A percentile compares a stretch with the other conserved stretches of the same genome.
phyloP scores from a whole-genome alignment of 2,329 filamentous ascomycete species.

The Curvularia verruculosa region DNA sequence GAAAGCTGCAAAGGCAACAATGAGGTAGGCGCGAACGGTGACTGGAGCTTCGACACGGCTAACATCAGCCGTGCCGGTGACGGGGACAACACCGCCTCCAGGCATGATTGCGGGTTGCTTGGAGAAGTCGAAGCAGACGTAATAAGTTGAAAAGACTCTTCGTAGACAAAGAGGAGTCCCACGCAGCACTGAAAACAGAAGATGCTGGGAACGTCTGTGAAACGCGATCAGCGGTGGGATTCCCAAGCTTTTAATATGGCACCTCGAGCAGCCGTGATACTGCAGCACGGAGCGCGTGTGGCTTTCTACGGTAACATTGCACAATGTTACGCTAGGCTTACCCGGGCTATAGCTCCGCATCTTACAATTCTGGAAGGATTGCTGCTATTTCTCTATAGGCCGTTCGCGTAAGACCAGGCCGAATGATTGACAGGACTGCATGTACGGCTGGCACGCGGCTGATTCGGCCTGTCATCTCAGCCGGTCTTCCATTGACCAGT shows the following conservation, averaged over 20 bases:
- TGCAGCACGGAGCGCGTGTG: conserved; percentile 37
- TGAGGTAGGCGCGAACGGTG: conserved; percentile 55
- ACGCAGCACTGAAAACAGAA: conserved; percentile 26
- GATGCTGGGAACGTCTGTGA: conserved; percentile 35
- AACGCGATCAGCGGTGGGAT: conserved; percentile 23
- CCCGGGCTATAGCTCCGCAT: conserved; percentile 38
- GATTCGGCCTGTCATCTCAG: conserved; percentile 15
- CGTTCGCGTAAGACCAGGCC: conserved; percentile 15
- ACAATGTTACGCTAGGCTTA: conserved; percentile 30
- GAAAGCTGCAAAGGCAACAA: conserved; percentile 58
- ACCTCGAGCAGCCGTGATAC: conserved; percentile 37
- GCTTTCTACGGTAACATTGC: conserved; percentile 47
- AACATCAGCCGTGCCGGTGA: conserved; percentile 56
- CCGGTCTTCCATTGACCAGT: conserved; percentile 1
- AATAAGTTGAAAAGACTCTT: conserved; percentile 21
- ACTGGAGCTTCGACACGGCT: conserved; percentile 61
- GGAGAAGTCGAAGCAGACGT: conserved; percentile 13
- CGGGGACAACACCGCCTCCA: conserved; percentile 44
- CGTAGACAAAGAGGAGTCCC: conserved; percentile 29
- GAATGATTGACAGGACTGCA: conserved; percentile 15
- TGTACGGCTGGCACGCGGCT: conserved; percentile 20
- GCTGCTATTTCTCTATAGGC: conserved; percentile 22
- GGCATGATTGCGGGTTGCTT: conserved; percentile 41
- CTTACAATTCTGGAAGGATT: conserved; percentile 44
- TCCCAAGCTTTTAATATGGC: conserved; percentile 41